These are phyloP conservation scores for Rhizopus sp. DNA, from an alignment of 371 early-diverging fungal genomes.

Conservation along the genomic window DNA sequence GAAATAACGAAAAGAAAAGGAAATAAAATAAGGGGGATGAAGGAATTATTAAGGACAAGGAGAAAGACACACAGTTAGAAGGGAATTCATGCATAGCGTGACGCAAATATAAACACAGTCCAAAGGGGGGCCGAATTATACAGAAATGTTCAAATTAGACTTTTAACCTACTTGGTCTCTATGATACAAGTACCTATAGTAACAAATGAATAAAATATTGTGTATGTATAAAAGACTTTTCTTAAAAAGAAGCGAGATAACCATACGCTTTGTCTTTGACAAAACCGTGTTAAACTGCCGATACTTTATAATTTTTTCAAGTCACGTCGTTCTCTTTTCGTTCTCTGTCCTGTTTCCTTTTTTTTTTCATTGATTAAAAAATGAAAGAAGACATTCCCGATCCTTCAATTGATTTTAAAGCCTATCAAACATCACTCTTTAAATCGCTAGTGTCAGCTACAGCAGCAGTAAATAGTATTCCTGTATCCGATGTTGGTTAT, in stretches of 20 bases:
- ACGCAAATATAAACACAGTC: no score
- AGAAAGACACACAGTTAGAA: neutral
- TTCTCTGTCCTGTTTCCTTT: conserved; percentile 1
- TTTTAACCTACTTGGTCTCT: no score
- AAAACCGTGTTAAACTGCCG: neutral
- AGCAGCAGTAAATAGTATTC: conserved; percentile 65
- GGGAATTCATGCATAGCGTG: neutral
- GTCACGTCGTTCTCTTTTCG: neutral
- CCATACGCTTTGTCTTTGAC: no score
- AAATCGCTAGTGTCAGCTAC: conserved; percentile 64
- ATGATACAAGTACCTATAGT: no score
- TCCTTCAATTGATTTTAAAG: conserved; percentile 56
- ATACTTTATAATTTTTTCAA: conserved; percentile 5
- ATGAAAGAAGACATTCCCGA: conserved; percentile 26
- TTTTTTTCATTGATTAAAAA: no score
- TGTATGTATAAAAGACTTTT: no score
- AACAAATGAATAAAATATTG: no score
- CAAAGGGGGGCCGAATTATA: no score
- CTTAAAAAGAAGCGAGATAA: no score
- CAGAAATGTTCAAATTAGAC: no score
- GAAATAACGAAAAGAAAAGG: conserved; percentile 12
- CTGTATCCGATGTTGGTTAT: conserved; percentile 68
- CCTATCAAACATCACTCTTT: conserved; percentile 57
- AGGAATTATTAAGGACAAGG: conserved; percentile 3
- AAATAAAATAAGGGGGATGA: conserved; percentile 9